Evolutionary conservation across 768 basidiomycete species (phyloP), one percentile per base, ranked within the genome.

Genomic region (Lanmaoa pseudosensibilis): DNA sequence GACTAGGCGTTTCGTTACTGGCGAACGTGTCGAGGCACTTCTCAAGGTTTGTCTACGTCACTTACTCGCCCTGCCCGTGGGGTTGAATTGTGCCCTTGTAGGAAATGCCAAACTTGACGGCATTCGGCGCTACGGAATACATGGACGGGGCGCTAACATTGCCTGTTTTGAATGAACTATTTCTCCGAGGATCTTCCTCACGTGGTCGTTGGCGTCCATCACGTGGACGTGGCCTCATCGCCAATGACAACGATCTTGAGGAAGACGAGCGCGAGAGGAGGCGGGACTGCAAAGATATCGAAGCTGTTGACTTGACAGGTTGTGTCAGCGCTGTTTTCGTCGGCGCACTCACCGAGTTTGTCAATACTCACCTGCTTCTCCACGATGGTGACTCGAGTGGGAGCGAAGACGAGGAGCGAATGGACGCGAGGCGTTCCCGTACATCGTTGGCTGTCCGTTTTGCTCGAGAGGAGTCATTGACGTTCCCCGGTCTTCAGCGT

Each of bases 101-200:
- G 92, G 93, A 96, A 81, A 85, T 88, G 74, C 92, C 93, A 0
- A 94, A 94, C 61, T 76, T 98, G 12, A 78, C 78, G 18, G 81
- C 86, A 10, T 93, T 99, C 60, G 95, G 95, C n/a, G 94, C 93
- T 6, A 98, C 96, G 2, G 96, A 99, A 71, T 99, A 98, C 69
- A 98, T 99, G 92, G 96, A 99, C 62, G 88, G 91, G 4, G 88
- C 96, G 1, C 78, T 99, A 40, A 91, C 88, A 13, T 76, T 90
- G 16, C 79, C 87, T 0, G 94, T 98, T 18, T 76, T 99, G 12
- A 90, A 86, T 52, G 96, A 98, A 67, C 75, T 99, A 18, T 86
- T 99, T 65, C 84, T 98, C 57, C 87, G 96, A 30, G 95, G 96
- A 27, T 74, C 78, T 8, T 81, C 84, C 10, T 87, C 87, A 27